Evolutionary conservation across 345 rosid species (phyloP), one percentile per base, ranked within the genome.

Genomic region (Syzygium grande): DNA sequence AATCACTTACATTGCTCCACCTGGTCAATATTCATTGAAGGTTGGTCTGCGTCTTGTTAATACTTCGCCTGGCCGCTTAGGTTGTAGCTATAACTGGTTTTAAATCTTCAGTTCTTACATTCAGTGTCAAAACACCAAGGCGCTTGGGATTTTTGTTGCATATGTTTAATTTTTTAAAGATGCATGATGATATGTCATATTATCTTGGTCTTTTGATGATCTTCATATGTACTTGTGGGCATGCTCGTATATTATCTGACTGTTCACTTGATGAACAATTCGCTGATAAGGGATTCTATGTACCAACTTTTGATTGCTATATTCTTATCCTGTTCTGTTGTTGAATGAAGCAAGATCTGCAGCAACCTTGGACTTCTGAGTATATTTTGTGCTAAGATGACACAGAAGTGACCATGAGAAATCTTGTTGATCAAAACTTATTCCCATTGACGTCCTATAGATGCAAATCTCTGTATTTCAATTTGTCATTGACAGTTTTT

Each of bases 21-120:
- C 99, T 91, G 99, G 99, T 92, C 99, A 98, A 94, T 98, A 98
- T 92, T 96, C 99, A 19, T 90, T 98, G 90, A 96, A 94, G 98
- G 99, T 96, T 88, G 88, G 92, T 52, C 83, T 27, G 85, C 85
- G 85, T 88, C 46, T 51, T 85, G 84, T 86, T 25, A 73, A 10
- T 10, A 73, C 49, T 73, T 73, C 6, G 23, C 80, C 46, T 73
- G 21, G 49, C 34, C 38, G 11, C 2, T 16, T 4, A 34, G 79
- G 80, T 19, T 38, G 25, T 38, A 34, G 27, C 80, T 34, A 38
- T 34, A 73, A 38, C 80, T 73, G 27, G 46, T 73, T 73, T 38
- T 73, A 34, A 38, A 38, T 73, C 80, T 73, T 73, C 43, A 73
- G 14, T 73, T 38, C 14, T 38, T 73, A 73, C 9, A 19, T 73